A percentile compares a stretch with the other conserved stretches of the same genome.
phyloP scores from a whole-genome alignment of 306 rosid genomes.

The Citrullus mucosospermus region DNA sequence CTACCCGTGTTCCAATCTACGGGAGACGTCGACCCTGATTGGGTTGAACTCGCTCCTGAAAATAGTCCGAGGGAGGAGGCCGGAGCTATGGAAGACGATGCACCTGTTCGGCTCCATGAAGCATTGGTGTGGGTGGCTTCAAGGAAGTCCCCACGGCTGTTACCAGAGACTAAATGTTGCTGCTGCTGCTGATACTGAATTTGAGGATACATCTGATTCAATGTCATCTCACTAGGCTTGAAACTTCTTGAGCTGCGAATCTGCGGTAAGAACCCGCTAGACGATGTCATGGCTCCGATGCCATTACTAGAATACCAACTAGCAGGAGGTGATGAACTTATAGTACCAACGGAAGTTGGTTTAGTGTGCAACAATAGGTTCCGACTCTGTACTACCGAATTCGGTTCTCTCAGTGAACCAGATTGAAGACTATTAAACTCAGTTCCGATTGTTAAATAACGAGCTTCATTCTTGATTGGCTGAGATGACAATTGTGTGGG shows the following conservation, averaged over 20 bases:
- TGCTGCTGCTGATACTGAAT: conserved; percentile 57
- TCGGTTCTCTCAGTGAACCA: conserved; percentile 60
- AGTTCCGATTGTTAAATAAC: conserved; percentile 39
- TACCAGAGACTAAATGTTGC: conserved; percentile 40
- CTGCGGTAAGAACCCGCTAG: conserved; percentile 54
- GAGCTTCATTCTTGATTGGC: conserved; percentile 51
- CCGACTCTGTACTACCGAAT: conserved; percentile 57
- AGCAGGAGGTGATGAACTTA: conserved; percentile 71
- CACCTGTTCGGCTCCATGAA: conserved; percentile 49
- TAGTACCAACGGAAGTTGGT: conserved; percentile 46
- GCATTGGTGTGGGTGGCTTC: conserved; percentile 42
- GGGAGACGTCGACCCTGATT: conserved; percentile 67
- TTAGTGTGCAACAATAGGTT: conserved; percentile 56
- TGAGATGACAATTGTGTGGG: conserved; percentile 46
- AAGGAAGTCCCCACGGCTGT: conserved; percentile 42
- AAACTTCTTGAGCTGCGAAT: conserved; percentile 41
- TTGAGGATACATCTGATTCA: conserved; percentile 74
- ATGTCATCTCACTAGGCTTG: conserved; percentile 38
- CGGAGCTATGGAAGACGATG: conserved; percentile 59
- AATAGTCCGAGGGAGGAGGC: conserved; percentile 93
- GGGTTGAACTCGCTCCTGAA: conserved; percentile 65
- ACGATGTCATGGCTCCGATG: conserved; percentile 40
- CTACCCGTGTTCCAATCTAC: conserved; percentile 88
- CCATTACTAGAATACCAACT: conserved; percentile 58
- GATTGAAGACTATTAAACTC: conserved; percentile 56